Conservation (phyloP, 257 asterid species). For the Echites panduratus region DNA sequence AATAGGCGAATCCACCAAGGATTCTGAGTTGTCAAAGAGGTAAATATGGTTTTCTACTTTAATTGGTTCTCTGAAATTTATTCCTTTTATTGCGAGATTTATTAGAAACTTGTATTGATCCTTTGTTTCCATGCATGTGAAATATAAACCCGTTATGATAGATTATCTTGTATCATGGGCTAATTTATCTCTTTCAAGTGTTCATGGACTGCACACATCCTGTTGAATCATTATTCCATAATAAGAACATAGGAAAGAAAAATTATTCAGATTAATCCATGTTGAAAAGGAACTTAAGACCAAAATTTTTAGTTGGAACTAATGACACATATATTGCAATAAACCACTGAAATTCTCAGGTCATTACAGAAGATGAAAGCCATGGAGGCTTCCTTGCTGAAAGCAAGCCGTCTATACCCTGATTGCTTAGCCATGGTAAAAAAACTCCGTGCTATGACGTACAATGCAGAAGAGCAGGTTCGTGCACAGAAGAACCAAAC, state of each 20-base stretch:
- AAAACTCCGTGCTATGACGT: conserved; percentile 81
- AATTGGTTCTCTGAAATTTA: conserved; percentile 4
- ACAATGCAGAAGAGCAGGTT: conserved; percentile 80
- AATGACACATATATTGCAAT: neutral
- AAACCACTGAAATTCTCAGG: conserved; percentile 37
- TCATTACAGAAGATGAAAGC: conserved; percentile 87
- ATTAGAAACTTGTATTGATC: neutral
- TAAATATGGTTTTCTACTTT: conserved; percentile 18
- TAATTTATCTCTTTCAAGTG: neutral
- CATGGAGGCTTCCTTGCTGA: conserved; percentile 64
- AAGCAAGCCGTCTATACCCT: conserved; percentile 73
- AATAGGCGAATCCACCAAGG: conserved; percentile 48
- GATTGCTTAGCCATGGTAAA: conserved; percentile 81
- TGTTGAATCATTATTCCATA: neutral
- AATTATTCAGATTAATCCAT: neutral
- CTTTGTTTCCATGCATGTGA: neutral
- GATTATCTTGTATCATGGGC: neutral
- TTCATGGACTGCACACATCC: neutral
- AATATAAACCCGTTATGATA: neutral
- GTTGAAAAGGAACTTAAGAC: neutral
- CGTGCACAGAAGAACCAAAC: conserved; percentile 56
- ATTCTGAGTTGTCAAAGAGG: conserved; percentile 64
- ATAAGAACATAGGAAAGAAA: neutral
- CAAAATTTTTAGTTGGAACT: neutral
- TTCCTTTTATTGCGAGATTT: neutral